phyloP scores from a whole-genome alignment of 139 green algal species.

The Spirogloea muscicola region DNA sequence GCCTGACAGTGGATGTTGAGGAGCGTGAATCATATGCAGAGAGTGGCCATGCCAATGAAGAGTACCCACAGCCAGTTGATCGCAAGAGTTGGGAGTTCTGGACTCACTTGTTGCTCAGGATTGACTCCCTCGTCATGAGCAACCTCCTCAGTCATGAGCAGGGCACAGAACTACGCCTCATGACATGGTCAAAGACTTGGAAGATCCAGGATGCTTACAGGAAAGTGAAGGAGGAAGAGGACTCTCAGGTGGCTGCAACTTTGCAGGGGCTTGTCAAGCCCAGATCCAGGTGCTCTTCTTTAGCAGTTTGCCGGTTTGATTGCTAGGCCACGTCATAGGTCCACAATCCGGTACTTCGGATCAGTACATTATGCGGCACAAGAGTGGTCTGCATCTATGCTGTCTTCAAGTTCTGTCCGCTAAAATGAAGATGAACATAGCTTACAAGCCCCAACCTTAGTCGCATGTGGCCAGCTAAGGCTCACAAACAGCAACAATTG shows the following conservation, averaged over 20 bases:
- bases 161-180: constrained; percentile 16
- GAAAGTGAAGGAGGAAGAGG: not conserved
- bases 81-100: constrained; percentile 44
- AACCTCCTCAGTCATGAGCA: constrained; percentile 17
- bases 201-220: constrained; percentile 27
- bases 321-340: not conserved
- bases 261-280: constrained; percentile 2
- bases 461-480: not conserved
- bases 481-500: too few relatives aligned
- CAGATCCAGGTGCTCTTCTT: not conserved
- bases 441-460: not conserved
- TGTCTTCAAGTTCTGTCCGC: not conserved
- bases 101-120: constrained; percentile 25
- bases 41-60: not conserved
- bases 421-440: not conserved
- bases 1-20: constrained; percentile 17
- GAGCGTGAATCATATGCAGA: not conserved
- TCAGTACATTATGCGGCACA: not conserved
- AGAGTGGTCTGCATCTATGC: not conserved
- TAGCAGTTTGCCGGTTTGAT: too few relatives aligned
- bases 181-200: constrained; percentile 21
- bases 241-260: not conserved
- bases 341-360: not conserved
- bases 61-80: constrained; percentile 27
- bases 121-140: constrained; percentile 39